Conservation (phyloP, 2,329 filamentous ascomycete genomes). For the Penicillium sp. region DNA sequence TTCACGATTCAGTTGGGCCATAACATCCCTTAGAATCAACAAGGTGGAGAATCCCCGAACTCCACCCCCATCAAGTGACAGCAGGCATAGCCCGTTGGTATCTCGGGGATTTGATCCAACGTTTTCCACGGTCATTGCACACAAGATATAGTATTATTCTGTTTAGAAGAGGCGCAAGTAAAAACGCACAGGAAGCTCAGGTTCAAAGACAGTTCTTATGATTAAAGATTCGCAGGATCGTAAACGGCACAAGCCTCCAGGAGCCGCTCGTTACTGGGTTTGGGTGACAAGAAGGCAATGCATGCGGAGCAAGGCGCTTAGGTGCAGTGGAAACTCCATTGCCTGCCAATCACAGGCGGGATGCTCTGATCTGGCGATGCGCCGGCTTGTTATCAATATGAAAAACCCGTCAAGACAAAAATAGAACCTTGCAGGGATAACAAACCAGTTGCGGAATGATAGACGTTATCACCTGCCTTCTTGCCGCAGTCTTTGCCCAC, state of each 20-base stretch:
- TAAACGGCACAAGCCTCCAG: neutral
- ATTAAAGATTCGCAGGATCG: neutral
- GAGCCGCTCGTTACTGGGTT: neutral
- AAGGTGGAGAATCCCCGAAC: slow-evolving; percentile 42
- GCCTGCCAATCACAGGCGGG: neutral
- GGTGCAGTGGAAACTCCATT: neutral
- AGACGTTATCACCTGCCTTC: too few relatives aligned
- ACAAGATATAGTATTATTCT: neutral
- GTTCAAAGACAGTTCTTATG: neutral
- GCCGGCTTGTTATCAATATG: neutral
- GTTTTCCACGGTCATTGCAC: neutral
- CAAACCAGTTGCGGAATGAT: neutral
- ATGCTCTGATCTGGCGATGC: neutral
- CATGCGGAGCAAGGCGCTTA: neutral
- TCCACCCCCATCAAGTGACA: slow-evolving; percentile 41
- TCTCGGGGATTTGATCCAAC: slow-evolving; percentile 6
- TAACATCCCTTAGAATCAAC: slow-evolving; percentile 36
- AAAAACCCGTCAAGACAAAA: neutral
- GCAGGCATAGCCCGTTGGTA: slow-evolving; percentile 13
- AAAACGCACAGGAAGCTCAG: neutral
- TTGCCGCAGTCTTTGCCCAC: too few relatives aligned
- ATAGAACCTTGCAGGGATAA: neutral
- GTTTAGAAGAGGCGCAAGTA: neutral
- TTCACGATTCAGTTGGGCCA: slow-evolving; percentile 31
- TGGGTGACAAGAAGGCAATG: neutral